Evolutionary conservation across 768 basidiomycete genomes (phyloP), one percentile per base, ranked within the genome.

Genomic region (Mycena kentingensis): DNA sequence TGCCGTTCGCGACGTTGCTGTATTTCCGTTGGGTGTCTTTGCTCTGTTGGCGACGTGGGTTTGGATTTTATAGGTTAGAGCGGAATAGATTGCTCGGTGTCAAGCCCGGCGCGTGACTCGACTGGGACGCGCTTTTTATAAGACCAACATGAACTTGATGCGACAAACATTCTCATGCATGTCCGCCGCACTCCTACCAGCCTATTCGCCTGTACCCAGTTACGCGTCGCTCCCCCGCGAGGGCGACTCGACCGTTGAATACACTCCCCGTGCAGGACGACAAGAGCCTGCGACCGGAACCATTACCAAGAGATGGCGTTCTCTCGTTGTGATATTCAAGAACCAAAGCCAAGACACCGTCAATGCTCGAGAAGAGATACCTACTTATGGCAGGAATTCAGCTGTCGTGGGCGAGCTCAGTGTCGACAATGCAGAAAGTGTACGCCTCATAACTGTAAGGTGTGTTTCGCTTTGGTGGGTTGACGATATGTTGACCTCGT

Each of bases 1-100:
- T 8, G 78, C 80, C 60, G 58, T 71, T 18, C 65, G 70, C 60
- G 73, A 76, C 56, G 65, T 79, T 43, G 75, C 78, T 5, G 39
- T 73, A 16, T 74, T 75, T 50, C 78, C 79, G 11, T 42, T 81
- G 10, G 62, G 60, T 37, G 51, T 74, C 16, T 78, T 80, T 58
- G 59, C 67, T n/a, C 15, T 71, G 21, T 65, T 76, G 39, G 72
- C 73, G 5, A 64, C 67, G 60, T 75, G 70, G 73, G 64, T 65
- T 49, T 65, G n/a, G n/a, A n/a, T n/a, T n/a, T n/a, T n/a, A n/a
- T n/a, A n/a, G n/a, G n/a, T 63, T 29, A 44, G 53, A 51, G 45
- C 16, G 31, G 29, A 22, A 41, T 39, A 26, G 49, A 32, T 27
- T 13, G 11, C 8, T n/a, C n/a, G n/a, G n/a, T n/a, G n/a, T n/a